phyloP scores from a whole-genome alignment of 2,329 filamentous ascomycete species.

The Nigrospora oryzae region DNA sequence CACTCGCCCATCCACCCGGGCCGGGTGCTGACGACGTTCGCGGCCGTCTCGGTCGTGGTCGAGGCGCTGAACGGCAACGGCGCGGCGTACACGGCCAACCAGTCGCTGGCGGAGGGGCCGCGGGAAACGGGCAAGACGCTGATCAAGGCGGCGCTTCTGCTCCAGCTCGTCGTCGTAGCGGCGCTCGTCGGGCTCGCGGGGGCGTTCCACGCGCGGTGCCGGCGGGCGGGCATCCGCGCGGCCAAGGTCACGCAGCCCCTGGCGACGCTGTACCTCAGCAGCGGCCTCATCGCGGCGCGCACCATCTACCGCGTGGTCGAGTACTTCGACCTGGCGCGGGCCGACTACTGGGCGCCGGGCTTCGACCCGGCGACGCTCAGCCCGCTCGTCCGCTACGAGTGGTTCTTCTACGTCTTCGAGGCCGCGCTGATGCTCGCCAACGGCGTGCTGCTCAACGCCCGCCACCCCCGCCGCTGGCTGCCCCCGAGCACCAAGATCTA shows the following conservation, averaged over 20 bases:
- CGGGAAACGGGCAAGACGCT: conserved; percentile 34
- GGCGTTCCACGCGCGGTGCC: conserved; percentile 38
- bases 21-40: conserved; percentile 31
- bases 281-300: conserved; percentile 38
- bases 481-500: conserved; percentile 40
- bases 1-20: conserved; percentile 38
- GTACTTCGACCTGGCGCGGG: conserved; percentile 40
- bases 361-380: conserved; percentile 27
- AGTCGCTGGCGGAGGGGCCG: conserved; percentile 24
- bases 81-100: conserved; percentile 37
- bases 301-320: conserved; percentile 53
- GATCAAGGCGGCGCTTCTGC: conserved; percentile 39
- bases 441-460: conserved; percentile 36
- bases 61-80: conserved; percentile 40
- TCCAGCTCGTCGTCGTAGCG: conserved; percentile 45
- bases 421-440: conserved; percentile 43
- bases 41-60: conserved; percentile 33
- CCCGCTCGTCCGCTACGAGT: conserved; percentile 45
- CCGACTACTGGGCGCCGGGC: conserved; percentile 27
- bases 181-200: conserved; percentile 39
- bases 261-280: conserved; percentile 41
- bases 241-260: conserved; percentile 26
- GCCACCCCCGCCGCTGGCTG: conserved; percentile 42
- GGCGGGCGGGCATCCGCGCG: conserved; percentile 22
- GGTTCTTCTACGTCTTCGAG: conserved; percentile 53